Evolutionary conservation across 495 filamentous ascomycete species (phyloP).

Genomic region (Chaetomium tenue): DNA sequence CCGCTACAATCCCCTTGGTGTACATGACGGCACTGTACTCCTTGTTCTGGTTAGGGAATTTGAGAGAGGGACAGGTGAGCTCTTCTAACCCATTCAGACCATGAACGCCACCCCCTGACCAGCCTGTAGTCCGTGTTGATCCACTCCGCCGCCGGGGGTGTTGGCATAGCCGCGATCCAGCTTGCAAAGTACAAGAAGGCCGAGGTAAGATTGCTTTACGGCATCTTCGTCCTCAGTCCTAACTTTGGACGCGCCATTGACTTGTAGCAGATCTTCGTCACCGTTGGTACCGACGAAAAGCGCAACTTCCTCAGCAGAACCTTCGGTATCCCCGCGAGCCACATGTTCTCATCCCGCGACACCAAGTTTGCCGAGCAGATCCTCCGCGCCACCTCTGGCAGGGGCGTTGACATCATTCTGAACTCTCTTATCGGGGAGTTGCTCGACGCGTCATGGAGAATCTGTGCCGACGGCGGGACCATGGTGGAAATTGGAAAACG

Average conservation of each 20-base stretch:
- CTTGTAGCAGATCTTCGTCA: conserved; percentile 51
- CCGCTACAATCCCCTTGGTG: no score
- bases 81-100: no score
- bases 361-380: conserved; percentile 44
- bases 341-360: conserved; percentile 40
- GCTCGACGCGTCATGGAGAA: conserved; percentile 48
- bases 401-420: conserved; percentile 53
- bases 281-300: conserved; percentile 48
- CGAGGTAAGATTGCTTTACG: conserved; percentile 35
- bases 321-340: conserved; percentile 42
- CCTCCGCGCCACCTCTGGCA: conserved; percentile 42
- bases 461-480: conserved; percentile 48
- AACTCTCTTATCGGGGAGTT: conserved; percentile 54
- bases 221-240: conserved; percentile 28
- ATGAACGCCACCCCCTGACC: no score
- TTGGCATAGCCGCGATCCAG: conserved; percentile 51
- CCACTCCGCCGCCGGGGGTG: conserved; percentile 48
- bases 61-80: conserved; percentile 34
- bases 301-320: conserved; percentile 35
- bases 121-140: conserved; percentile 43
- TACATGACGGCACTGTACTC: no score
- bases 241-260: conserved; percentile 44
- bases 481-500: conserved; percentile 54
- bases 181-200: conserved; percentile 49
- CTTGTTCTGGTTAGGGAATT: not conserved